Evolutionary conservation across 768 basidiomycete species (phyloP).

Genomic region (Sporobolomyces pararoseus): DNA sequence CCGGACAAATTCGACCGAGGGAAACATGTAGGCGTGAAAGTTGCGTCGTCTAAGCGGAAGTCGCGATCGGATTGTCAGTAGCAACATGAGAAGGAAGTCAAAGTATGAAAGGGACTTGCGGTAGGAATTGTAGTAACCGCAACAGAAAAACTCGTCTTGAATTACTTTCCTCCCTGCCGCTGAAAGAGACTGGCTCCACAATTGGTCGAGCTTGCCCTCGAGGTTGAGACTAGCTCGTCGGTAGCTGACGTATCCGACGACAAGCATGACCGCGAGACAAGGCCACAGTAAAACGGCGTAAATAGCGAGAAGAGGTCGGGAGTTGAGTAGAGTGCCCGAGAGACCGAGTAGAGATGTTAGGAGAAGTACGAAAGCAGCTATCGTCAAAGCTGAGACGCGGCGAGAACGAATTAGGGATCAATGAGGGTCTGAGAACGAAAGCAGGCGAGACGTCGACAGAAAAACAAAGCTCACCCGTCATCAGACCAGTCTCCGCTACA

Average conservation of each 20-base stretch:
- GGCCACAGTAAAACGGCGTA: constrained; percentile 70
- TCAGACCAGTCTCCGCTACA: constrained; percentile 56
- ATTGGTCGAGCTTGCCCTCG: constrained; percentile 63
- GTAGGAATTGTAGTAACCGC: constrained; percentile 62
- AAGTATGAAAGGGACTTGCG: constrained; percentile 46
- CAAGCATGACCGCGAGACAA: constrained; percentile 57
- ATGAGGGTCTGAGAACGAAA: constrained; percentile 52
- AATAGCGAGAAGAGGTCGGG: constrained; percentile 63
- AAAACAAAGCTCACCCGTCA: constrained; percentile 47
- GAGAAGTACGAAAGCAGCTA: constrained; percentile 59
- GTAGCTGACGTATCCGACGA: constrained; percentile 65
- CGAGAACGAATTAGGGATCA: background rate
- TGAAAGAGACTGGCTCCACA: constrained; percentile 65
- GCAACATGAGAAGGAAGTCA: too few relatives aligned
- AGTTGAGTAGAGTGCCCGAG: constrained; percentile 62
- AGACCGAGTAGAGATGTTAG: constrained; percentile 62
- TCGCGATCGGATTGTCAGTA: too few relatives aligned
- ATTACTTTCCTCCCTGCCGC: constrained; percentile 58
- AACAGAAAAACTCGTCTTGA: constrained; percentile 62
- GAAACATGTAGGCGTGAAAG: constrained; percentile 60
- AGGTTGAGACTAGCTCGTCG: constrained; percentile 61
- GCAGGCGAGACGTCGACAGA: background rate
- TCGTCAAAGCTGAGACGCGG: constrained; percentile 57
- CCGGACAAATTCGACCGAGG: constrained; percentile 62
- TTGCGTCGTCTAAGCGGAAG: constrained; percentile 61